A percentile compares a stretch with the other conserved stretches of the same genome.
Conservation (phyloP, 2,329 filamentous ascomycete genomes). For the Exophiala bonariae region DNA sequence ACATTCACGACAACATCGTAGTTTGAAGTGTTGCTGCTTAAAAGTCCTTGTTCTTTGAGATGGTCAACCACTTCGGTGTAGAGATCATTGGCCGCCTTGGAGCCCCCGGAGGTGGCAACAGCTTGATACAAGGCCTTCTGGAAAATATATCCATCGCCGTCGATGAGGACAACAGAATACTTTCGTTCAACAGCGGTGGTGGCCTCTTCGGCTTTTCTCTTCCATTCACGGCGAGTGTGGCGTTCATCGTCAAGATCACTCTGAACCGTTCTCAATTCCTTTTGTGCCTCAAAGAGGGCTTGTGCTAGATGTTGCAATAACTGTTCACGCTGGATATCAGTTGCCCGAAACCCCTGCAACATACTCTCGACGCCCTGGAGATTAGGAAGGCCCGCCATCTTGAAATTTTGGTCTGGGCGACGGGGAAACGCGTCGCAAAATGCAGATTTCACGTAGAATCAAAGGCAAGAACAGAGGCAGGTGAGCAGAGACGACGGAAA, state of each 20-base stretch:
- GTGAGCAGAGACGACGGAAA: no score
- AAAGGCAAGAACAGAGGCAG: no score
- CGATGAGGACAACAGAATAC: slow-evolving; percentile 62
- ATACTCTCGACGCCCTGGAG: slow-evolving; percentile 8
- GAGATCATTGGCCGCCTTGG: slow-evolving; percentile 37
- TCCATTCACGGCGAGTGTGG: slow-evolving; percentile 17
- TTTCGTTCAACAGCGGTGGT: slow-evolving; percentile 38
- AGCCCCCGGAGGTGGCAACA: slow-evolving; percentile 52
- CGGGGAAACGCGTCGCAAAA: no score
- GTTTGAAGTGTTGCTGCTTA: slow-evolving; percentile 10
- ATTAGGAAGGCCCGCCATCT: slow-evolving; percentile 9
- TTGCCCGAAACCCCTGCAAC: slow-evolving; percentile 12
- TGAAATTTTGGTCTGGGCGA: neutral
- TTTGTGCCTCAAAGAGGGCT: slow-evolving; percentile 12
- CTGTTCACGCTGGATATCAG: slow-evolving; percentile 9
- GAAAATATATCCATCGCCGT: slow-evolving; percentile 63
- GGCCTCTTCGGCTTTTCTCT: slow-evolving; percentile 19
- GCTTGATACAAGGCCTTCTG: slow-evolving; percentile 50
- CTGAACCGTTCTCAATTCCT: slow-evolving; percentile 8
- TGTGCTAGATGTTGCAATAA: slow-evolving; percentile 7
- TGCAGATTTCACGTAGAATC: neutral
- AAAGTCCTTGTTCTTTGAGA: slow-evolving; percentile 4
- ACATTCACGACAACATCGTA: slow-evolving; percentile 58
- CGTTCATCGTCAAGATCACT: slow-evolving; percentile 36
- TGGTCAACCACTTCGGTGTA: slow-evolving; percentile 21